These are phyloP conservation scores for Paracoccidioides lutzii DNA, from an alignment of 2,329 filamentous ascomycete genomes.

Conservation along the genomic window DNA sequence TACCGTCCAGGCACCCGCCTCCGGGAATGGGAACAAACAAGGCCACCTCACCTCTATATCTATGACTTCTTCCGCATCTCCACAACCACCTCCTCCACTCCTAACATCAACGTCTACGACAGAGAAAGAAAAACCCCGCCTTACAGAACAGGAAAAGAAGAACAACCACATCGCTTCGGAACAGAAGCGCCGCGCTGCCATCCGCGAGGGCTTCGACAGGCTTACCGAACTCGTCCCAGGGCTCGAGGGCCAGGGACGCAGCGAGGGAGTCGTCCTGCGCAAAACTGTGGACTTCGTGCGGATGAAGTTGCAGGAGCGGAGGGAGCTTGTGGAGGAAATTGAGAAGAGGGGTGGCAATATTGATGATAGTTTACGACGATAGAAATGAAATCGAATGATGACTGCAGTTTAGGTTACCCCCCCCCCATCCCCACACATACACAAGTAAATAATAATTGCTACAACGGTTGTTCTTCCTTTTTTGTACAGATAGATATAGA, in stretches of 20 bases:
- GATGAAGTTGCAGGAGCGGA: conserved; percentile 46
- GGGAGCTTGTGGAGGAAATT: conserved; percentile 45
- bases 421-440: too few relatives aligned
- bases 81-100: conserved; percentile 12
- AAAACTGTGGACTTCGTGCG: conserved; percentile 55
- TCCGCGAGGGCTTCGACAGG: conserved; percentile 71
- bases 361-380: conserved; percentile 25
- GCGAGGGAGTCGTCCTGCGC: conserved; percentile 71
- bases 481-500: too few relatives aligned
- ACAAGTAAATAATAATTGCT: too few relatives aligned
- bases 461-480: too few relatives aligned
- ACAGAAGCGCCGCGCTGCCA: conserved; percentile 55
- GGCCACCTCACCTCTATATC: not conserved
- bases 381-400: conserved; percentile 1
- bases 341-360: conserved; percentile 48
- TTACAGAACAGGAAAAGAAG: conserved; percentile 60
- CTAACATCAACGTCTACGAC: conserved; percentile 9
- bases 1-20: not conserved
- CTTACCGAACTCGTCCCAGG: conserved; percentile 70
- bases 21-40: not conserved
- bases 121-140: conserved; percentile 45
- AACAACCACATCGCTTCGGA: conserved; percentile 59
- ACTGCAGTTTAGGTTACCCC: too few relatives aligned
- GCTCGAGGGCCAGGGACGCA: conserved; percentile 68
- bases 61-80: not conserved